These are phyloP conservation scores for Epichloe typhina DNA, from an alignment of 2,329 filamentous ascomycete genomes.

Conservation along the genomic window DNA sequence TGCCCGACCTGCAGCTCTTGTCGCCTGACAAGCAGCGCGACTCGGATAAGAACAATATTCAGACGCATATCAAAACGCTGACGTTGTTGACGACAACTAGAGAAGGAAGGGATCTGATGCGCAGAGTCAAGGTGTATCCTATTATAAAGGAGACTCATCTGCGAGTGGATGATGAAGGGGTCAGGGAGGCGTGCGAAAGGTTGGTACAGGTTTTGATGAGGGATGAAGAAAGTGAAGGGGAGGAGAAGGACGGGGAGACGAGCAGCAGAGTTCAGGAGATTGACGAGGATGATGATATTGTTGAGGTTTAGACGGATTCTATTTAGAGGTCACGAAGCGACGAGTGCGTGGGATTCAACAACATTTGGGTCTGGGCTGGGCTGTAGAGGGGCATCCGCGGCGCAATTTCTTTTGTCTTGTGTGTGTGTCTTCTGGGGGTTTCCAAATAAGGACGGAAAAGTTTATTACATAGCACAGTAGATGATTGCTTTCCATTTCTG, in stretches of 20 bases:
- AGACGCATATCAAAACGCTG: slow-evolving; percentile 81
- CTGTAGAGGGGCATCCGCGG: background rate
- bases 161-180: slow-evolving; percentile 62
- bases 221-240: slow-evolving; percentile 46
- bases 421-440: background rate
- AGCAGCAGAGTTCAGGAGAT: slow-evolving; percentile 27
- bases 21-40: slow-evolving; percentile 85
- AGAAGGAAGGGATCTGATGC: slow-evolving; percentile 60
- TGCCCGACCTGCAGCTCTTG: slow-evolving; percentile 79
- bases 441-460: background rate
- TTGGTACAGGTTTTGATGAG: slow-evolving; percentile 81
- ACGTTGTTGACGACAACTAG: slow-evolving; percentile 69
- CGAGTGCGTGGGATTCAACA: background rate
- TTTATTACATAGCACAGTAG: background rate
- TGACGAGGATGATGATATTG: slow-evolving; percentile 40
- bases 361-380: background rate
- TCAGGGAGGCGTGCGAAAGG: slow-evolving; percentile 75
- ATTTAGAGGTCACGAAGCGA: background rate
- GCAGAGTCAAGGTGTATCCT: slow-evolving; percentile 72
- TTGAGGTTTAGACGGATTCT: slow-evolving; percentile 33
- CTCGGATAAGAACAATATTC: slow-evolving; percentile 58
- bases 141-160: slow-evolving; percentile 78
- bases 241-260: slow-evolving; percentile 22
- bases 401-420: background rate
- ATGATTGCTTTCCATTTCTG: background rate